Base-by-base conservation (phyloP, 1,284 basidiomycete genomes). In the Tilletia indica region DNA sequence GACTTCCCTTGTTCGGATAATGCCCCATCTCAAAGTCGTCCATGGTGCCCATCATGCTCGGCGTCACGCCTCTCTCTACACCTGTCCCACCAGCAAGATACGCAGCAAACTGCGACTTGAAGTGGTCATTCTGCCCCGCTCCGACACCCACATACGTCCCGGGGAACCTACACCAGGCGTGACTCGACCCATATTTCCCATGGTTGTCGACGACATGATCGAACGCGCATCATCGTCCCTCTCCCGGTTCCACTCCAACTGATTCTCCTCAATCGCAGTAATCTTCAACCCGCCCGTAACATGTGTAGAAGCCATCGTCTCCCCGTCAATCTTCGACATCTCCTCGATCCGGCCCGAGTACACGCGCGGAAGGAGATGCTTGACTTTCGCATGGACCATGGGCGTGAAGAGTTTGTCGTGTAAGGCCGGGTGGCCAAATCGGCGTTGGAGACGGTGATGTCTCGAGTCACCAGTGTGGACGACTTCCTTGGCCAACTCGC, bases 361-460 rank as follows among this genome's bases (percentile, higher is more conserved):
- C 14, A 83, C 74, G 25, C 81, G 71, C 4, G 76, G 76, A 8
- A 81, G 69, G 3, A 80, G 69, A 36, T 80, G 76, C 70, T 80
- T 77, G 71, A 80, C 75, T 58, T 77, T 75, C 67, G 80, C 78
- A 70, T 80, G 76, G 36, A 84, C 81, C 75, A 84, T 80, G 42
- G 82, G 82, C 0, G 75, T 78, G 39, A 76, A 80, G 19, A 84
- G 76, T 64, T 77, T 77, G 45, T 82, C 76, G 71, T 81, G 77
- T 4, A 84, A 71, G 54, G 77, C 76, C 0, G 82, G 82, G 54
- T 84, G 81, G n/a, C 82, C 82, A 71, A 84, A 84, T 38, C 82
- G 80, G 11, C 81, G 76, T 71, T 78, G 78, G 34, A 84, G 72
- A 42, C 78, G 78, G 68, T 82, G 73, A 71, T 80, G 76, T 25